phyloP scores from a whole-genome alignment of 176 grass and related monocot species.

The Thalia dealbata region DNA sequence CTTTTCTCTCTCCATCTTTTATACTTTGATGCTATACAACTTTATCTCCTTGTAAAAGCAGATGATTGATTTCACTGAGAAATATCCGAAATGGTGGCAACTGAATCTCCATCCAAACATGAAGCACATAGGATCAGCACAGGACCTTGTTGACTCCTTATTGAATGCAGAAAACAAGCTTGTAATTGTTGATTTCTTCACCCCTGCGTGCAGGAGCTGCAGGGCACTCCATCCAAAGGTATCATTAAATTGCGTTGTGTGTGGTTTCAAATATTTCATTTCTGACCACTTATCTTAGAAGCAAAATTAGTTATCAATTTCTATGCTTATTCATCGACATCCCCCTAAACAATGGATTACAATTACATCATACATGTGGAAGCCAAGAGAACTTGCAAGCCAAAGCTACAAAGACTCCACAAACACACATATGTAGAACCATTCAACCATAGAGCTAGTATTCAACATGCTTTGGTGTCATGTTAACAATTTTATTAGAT shows the following conservation, averaged over 20 bases:
- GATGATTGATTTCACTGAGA: neutral
- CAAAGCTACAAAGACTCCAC: no score
- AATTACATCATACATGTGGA: no score
- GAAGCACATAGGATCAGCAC: slow-evolving; percentile 9
- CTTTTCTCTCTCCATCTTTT: neutral
- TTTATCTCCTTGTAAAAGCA: neutral
- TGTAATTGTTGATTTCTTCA: slow-evolving; percentile 14
- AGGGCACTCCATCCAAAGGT: slow-evolving; percentile 6
- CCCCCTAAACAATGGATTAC: no score
- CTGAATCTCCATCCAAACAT: slow-evolving; percentile 3
- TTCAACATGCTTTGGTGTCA: no score
- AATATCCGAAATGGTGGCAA: slow-evolving; percentile 4
- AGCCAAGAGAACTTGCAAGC: no score
- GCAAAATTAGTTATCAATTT: no score
- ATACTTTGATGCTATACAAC: neutral
- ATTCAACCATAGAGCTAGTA: no score
- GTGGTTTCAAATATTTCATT: no score
- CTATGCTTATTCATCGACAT: no score
- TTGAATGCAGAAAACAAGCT: slow-evolving; percentile 8
- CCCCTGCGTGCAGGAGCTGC: neutral
- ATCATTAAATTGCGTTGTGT: neutral
- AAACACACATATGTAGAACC: no score
- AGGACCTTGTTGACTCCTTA: slow-evolving; percentile 5
- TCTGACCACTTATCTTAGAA: no score
- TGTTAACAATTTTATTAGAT: no score